Conservation (phyloP, 2,329 filamentous ascomycete species). For the Alternaria atra region DNA sequence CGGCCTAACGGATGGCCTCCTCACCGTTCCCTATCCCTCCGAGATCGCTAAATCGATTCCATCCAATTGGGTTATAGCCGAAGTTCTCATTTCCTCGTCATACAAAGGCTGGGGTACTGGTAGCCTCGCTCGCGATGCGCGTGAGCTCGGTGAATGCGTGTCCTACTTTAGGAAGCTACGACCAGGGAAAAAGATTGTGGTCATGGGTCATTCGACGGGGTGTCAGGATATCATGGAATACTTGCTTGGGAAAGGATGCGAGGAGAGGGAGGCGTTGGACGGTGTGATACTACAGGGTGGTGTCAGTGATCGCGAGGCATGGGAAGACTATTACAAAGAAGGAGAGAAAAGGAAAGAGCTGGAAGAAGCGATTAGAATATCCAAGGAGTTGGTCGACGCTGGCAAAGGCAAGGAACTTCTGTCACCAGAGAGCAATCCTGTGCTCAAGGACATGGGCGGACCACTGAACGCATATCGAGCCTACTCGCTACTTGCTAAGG, state of each 20-base stretch:
- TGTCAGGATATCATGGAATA: constrained; percentile 75
- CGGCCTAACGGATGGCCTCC: constrained; percentile 74
- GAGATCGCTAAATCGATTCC: constrained; percentile 59
- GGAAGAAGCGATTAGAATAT: constrained; percentile 53
- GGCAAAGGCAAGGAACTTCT: constrained; percentile 66
- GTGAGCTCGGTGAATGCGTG: constrained; percentile 63
- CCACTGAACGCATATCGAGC: constrained; percentile 67
- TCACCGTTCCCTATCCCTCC: constrained; percentile 68
- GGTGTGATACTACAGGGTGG: constrained; percentile 83
- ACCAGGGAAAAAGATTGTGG: constrained; percentile 63
- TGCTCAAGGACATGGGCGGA: constrained; percentile 43
- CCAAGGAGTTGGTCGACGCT: constrained; percentile 64
- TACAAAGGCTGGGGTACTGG: constrained; percentile 65
- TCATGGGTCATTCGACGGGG: constrained; percentile 76
- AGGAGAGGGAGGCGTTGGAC: constrained; percentile 65
- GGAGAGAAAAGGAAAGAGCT: constrained; percentile 11
- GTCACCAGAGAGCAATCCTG: constrained; percentile 46
- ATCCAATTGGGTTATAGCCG: constrained; percentile 62
- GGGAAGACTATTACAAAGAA: constrained; percentile 49
- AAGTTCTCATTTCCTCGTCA: constrained; percentile 61
- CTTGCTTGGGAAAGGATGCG: constrained; percentile 48
- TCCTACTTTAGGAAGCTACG: constrained; percentile 57
- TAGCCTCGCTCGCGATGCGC: constrained; percentile 62
- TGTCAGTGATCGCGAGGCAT: constrained; percentile 77
- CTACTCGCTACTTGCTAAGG: constrained; percentile 64